A percentile compares a stretch with the other conserved stretches of the same genome.
These are phyloP conservation scores for Hysterium pulicare DNA, from an alignment of 2,329 filamentous ascomycete species.

Conservation along the genomic window DNA sequence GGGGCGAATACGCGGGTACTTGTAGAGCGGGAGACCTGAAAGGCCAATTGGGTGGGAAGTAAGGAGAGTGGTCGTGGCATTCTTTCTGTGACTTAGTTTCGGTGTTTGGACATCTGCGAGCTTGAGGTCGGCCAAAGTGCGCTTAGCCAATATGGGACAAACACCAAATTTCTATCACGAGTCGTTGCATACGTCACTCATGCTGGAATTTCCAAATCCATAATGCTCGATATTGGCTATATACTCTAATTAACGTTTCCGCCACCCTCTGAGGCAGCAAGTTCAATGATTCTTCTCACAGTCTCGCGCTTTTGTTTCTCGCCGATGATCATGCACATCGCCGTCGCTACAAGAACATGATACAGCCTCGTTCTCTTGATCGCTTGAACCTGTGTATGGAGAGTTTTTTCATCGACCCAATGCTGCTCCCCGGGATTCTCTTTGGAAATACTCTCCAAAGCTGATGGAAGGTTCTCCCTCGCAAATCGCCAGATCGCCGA, in stretches of 20 bases:
- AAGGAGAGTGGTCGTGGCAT: not conserved
- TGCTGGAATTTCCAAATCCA: no score
- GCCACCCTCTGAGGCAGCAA: slow-evolving; percentile 7
- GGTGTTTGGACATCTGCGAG: no score
- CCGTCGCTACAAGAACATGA: slow-evolving; percentile 29
- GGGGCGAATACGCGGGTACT: not conserved
- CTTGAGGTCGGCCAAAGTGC: no score
- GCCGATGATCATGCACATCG: slow-evolving; percentile 29
- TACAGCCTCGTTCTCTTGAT: slow-evolving; percentile 24
- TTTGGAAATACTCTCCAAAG: no score
- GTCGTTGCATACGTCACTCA: no score
- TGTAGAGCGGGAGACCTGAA: not conserved
- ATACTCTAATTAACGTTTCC: no score
- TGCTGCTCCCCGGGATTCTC: no score
- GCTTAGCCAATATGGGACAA: no score
- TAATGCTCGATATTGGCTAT: no score
- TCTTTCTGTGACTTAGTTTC: no score
- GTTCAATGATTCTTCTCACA: slow-evolving; percentile 10
- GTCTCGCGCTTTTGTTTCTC: slow-evolving; percentile 33
- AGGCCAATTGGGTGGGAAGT: not conserved
- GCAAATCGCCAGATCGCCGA: slow-evolving; percentile 15
- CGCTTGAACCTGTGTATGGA: not conserved
- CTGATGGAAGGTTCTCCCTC: slow-evolving; percentile 8
- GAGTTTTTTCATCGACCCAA: slow-evolving; percentile 3
- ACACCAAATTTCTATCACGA: no score